Conservation (phyloP, 2,329 filamentous ascomycete species). For the Chalaropsis thielavioides region DNA sequence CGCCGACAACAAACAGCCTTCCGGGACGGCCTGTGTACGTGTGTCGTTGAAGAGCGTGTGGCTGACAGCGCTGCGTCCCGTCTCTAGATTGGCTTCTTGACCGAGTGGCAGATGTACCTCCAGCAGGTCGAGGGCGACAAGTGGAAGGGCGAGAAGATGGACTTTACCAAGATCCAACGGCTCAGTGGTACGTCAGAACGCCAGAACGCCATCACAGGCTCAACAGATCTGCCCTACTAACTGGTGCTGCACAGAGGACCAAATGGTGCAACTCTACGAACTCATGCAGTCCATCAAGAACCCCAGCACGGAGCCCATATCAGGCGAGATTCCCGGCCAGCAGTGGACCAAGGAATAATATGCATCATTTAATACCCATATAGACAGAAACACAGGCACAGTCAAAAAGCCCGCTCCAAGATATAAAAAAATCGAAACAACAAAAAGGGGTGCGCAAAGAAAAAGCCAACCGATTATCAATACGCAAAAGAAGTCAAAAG, state of each 20-base stretch:
- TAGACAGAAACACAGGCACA: not conserved
- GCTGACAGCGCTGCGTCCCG: no score
- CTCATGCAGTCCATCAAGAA: slow-evolving; percentile 68
- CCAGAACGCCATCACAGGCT: not conserved
- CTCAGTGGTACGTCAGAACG: slow-evolving; percentile 42
- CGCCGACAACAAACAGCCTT: no score
- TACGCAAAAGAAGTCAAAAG: not conserved
- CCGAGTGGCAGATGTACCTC: slow-evolving; percentile 91
- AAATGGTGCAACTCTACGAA: slow-evolving; percentile 86
- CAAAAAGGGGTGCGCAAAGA: not conserved
- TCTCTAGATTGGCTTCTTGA: slow-evolving; percentile 75
- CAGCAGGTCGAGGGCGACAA: slow-evolving; percentile 77
- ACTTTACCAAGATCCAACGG: slow-evolving; percentile 23
- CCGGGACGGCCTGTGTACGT: no score
- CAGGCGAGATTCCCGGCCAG: slow-evolving; percentile 1
- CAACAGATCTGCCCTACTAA: not conserved
- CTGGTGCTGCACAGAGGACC: slow-evolving; percentile 50
- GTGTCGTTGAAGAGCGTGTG: no score
- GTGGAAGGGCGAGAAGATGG: slow-evolving; percentile 50
- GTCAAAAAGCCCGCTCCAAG: not conserved
- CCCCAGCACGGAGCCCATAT: slow-evolving; percentile 15
- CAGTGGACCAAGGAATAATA: slow-evolving; percentile 10
- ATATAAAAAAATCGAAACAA: not conserved
- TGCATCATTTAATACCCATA: not conserved
- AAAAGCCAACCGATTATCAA: not conserved